Evolutionary conservation across 257 asterid species (phyloP).

Genomic region (Penstemon davidsonii): DNA sequence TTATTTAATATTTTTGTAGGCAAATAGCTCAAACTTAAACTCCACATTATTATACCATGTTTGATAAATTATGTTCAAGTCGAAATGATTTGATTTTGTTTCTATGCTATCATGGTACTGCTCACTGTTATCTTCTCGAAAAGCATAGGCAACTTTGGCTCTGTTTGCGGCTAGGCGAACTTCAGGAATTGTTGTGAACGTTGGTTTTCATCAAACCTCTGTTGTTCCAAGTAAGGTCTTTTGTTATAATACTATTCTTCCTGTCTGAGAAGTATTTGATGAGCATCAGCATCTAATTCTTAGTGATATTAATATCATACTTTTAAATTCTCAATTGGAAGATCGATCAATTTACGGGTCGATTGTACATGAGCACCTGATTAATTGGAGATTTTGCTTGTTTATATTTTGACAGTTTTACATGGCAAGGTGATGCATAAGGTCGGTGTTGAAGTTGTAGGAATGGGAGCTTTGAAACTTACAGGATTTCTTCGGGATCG

Average conservation of each 20-base stretch:
- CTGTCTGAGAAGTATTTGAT: slow-evolving; percentile 17
- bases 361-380: slow-evolving; percentile 5
- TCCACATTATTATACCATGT: slow-evolving; percentile 1
- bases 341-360: not conserved
- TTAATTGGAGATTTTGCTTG: not conserved
- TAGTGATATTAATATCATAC: not conserved
- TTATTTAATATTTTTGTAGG: slow-evolving; percentile 5
- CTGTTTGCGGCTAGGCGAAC: slow-evolving; percentile 83
- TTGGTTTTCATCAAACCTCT: slow-evolving; percentile 90
- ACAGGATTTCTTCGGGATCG: slow-evolving; percentile 85
- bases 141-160: slow-evolving; percentile 83
- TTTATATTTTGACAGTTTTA: slow-evolving; percentile 53
- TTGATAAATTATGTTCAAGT: slow-evolving; percentile 20
- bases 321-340: slow-evolving; percentile 16
- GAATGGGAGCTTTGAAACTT: slow-evolving; percentile 92
- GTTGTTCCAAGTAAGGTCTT: slow-evolving; percentile 81
- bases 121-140: slow-evolving; percentile 2
- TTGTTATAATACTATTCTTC: slow-evolving; percentile 3
- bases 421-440: slow-evolving; percentile 82
- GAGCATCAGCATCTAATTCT: not conserved
- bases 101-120: slow-evolving; percentile 1
- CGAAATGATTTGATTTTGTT: slow-evolving; percentile 8
- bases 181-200: slow-evolving; percentile 90
- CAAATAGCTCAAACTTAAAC: not conserved
- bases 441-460: slow-evolving; percentile 83